Evolutionary conservation across 1,284 basidiomycete genomes (phyloP), one percentile per base, ranked within the genome.

Genomic region (Coniophora puteana): DNA sequence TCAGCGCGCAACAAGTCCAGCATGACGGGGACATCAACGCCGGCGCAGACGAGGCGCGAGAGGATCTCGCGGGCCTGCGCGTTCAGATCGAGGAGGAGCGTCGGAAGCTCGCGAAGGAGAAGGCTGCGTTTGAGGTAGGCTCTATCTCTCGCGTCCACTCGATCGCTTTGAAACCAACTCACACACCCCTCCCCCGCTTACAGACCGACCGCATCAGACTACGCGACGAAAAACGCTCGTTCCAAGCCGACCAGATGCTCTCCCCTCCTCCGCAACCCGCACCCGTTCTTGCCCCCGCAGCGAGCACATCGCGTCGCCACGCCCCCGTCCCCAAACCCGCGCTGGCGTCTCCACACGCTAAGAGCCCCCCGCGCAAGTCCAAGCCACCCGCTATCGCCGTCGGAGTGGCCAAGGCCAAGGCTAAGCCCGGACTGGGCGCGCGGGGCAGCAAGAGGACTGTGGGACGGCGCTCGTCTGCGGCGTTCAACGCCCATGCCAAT

Each of bases 41-140:
- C 10, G 63, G 69, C 38, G 55, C 60, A 36, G 78, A 81, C 45
- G 68, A 69, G 26, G 78, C 81, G 52, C 67, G 61, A 32, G 69
- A 76, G 35, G 65, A 71, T 14, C 56, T 84, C 24, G 72, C 76
- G 23, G 63, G 58, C 17, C 66, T 78, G 34, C 69, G 66, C 50
- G 62, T 59, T 36, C 72, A 82, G 34, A 74, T 92, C 6, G 82
- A 89, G 38, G 66, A 72, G 8, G 86, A 92, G 52, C 72, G 83
- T 10, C 66, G 67, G 38, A 76, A 77, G 46, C 61, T 92, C 12
- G 76, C 76, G 0, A 75, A 76, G 49, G 88, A 91, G 46, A 78
- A 78, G 51, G 73, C 76, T 3, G 63, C 67, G 4, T 58, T 91
- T 5, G 85, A 89, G 75, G 88, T 88, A 54, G 51, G 54, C 35